phyloP scores from a whole-genome alignment of 2,329 filamentous ascomycete species.

The Cercospora brassicicola region DNA sequence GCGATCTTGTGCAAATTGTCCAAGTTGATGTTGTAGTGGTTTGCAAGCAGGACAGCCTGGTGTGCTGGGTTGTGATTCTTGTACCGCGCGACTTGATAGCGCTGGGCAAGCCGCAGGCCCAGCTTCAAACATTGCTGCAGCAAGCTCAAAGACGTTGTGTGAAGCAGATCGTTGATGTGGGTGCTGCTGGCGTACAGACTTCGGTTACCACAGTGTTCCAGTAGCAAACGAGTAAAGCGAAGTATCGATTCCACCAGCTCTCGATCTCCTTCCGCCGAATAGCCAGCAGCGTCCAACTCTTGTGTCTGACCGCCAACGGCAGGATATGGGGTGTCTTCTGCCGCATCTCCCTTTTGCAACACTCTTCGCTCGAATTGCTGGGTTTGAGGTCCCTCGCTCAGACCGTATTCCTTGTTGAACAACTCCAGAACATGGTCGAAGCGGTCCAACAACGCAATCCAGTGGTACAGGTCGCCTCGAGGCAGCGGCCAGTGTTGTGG shows the following conservation, averaged over 20 bases:
- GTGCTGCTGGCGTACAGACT: conserved; percentile 94
- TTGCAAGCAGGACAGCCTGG: conserved; percentile 67
- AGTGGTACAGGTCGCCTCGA: conserved; percentile 93
- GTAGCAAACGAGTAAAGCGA: conserved; percentile 78
- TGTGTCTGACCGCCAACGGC: conserved; percentile 32
- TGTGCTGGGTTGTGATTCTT: conserved; percentile 60
- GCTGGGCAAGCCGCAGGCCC: conserved; percentile 80
- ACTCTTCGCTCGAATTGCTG: conserved; percentile 70
- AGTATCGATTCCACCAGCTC: conserved; percentile 77
- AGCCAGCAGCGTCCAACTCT: conserved; percentile 51
- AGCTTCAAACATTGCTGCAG: conserved; percentile 77
- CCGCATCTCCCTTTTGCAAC: conserved; percentile 60
- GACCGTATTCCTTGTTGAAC: conserved; percentile 76
- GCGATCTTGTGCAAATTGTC: conserved; percentile 84
- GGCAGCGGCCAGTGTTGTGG: conserved; percentile 92
- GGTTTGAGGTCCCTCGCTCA: conserved; percentile 77
- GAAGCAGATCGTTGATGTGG: conserved; percentile 83
- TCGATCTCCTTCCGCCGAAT: conserved; percentile 73
- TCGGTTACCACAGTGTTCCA: conserved; percentile 94
- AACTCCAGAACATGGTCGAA: conserved; percentile 86
- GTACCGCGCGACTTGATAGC: conserved; percentile 87
- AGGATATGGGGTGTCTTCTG: conserved; percentile 42
- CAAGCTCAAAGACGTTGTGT: conserved; percentile 78
- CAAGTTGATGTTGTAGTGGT: conserved; percentile 73
- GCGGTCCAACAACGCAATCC: conserved; percentile 90